Evolutionary conservation across 441 rosid species (phyloP).

Genomic region (Erodium trifolium): DNA sequence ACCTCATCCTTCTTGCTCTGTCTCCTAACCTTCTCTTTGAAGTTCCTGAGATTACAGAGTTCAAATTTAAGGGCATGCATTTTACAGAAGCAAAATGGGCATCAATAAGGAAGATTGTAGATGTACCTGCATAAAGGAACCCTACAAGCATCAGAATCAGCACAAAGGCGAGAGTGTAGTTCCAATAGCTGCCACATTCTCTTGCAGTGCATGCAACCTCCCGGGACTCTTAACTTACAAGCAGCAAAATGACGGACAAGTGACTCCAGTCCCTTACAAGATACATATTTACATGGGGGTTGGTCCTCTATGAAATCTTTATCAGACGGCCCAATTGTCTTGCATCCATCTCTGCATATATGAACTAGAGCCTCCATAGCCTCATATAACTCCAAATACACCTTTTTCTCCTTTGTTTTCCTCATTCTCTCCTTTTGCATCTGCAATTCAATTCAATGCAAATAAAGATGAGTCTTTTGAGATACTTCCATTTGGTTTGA

Average conservation of each 20-base stretch:
- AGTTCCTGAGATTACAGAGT: conserved; percentile 31
- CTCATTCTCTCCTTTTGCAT: conserved; percentile 41
- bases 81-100: too few species aligned
- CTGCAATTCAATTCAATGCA: conserved; percentile 24
- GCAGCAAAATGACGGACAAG: conserved; percentile 64
- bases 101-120: not conserved
- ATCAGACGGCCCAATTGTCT: conserved; percentile 89
- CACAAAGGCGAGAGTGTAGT: conserved; percentile 73
- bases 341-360: conserved; percentile 83
- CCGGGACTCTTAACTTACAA: conserved; percentile 64
- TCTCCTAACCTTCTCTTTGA: conserved; percentile 52
- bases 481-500: too few species aligned
- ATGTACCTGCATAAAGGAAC: conserved; percentile 77
- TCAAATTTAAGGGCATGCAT: too few species aligned
- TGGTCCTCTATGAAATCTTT: conserved; percentile 40
- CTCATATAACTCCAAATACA: conserved; percentile 61
- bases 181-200: conserved; percentile 94
- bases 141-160: conserved; percentile 45
- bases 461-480: not conserved
- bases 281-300: conserved; percentile 48
- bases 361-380: conserved; percentile 96
- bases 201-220: conserved; percentile 72
- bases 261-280: conserved; percentile 69
- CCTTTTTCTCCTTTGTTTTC: conserved; percentile 43
- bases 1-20: conserved; percentile 76